phyloP scores from a whole-genome alignment of 257 asterid genomes.

The Jasminum sambac region DNA sequence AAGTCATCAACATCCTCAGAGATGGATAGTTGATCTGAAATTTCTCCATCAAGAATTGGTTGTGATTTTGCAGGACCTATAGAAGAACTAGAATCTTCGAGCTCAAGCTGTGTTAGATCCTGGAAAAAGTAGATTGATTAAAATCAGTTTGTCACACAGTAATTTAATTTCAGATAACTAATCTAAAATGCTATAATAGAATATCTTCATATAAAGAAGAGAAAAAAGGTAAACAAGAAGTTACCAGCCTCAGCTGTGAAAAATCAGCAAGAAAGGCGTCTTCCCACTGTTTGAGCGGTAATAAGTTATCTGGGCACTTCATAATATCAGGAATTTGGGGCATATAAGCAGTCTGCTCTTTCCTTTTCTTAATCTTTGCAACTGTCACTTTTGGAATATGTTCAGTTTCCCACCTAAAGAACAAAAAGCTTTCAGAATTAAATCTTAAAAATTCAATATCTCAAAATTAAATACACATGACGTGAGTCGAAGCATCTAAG shows the following conservation, averaged over 20 bases:
- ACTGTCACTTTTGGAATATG: constrained; percentile 73
- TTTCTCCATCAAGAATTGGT: constrained; percentile 20
- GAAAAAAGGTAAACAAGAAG: constrained; percentile 13
- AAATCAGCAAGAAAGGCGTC: constrained; percentile 84
- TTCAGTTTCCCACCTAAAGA: constrained; percentile 83
- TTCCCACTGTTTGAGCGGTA: constrained; percentile 94
- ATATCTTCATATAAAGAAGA: constrained; percentile 1
- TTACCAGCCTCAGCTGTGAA: constrained; percentile 78
- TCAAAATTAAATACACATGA: background rate
- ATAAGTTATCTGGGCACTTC: constrained; percentile 65
- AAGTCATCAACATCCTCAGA: constrained; percentile 32
- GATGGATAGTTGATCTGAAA: constrained; percentile 34
- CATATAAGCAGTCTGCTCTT: constrained; percentile 80
- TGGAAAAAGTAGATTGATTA: constrained; percentile 30
- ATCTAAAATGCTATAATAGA: background rate
- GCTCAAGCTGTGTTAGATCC: constrained; percentile 53
- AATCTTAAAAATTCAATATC: constrained; percentile 3
- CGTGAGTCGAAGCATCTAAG: background rate
- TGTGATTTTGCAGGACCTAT: constrained; percentile 24
- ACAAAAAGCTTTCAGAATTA: constrained; percentile 23
- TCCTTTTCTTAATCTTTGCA: constrained; percentile 53
- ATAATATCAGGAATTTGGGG: constrained; percentile 87
- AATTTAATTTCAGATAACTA: background rate
- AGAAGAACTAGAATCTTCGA: constrained; percentile 32
- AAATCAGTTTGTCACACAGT: background rate